These are phyloP conservation scores for Trichoderma hamatum DNA, from an alignment of 2,329 filamentous ascomycete genomes.

Conservation along the genomic window DNA sequence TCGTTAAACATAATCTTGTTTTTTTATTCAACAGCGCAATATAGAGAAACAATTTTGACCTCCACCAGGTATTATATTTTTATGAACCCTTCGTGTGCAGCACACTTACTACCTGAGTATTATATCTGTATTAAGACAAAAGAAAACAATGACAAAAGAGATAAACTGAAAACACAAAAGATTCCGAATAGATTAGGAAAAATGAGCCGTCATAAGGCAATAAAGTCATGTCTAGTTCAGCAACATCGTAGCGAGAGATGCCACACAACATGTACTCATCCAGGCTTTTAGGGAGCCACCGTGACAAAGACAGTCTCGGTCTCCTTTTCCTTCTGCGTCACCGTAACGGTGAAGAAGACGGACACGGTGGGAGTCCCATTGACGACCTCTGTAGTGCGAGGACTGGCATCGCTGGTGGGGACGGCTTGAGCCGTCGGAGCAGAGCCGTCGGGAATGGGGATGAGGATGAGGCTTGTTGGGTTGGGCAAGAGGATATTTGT, in stretches of 20 bases:
- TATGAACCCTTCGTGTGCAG: background rate
- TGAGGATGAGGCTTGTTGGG: constrained; percentile 35
- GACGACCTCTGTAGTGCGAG: constrained; percentile 32
- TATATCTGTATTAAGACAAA: constrained; percentile 11
- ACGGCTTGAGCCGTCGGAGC: constrained; percentile 23
- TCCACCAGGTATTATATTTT: constrained; percentile 2
- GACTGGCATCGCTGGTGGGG: background rate
- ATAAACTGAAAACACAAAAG: background rate
- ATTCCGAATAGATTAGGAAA: background rate
- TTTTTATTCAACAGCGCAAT: background rate
- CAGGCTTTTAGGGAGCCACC: background rate
- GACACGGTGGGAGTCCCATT: constrained; percentile 43
- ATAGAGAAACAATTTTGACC: background rate
- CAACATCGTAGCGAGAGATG: background rate
- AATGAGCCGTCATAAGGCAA: background rate
- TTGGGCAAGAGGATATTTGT: constrained; percentile 9
- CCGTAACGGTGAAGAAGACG: constrained; percentile 43
- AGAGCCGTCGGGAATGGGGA: constrained; percentile 34
- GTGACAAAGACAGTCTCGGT: constrained; percentile 40
- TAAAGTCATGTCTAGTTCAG: background rate
- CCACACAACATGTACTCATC: background rate
- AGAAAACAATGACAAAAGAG: background rate
- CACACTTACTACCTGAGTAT: background rate
- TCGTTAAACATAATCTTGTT: background rate
- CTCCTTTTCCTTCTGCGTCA: constrained; percentile 39